phyloP scores from a whole-genome alignment of 495 filamentous ascomycete genomes.

The Articulospora tetracladia region DNA sequence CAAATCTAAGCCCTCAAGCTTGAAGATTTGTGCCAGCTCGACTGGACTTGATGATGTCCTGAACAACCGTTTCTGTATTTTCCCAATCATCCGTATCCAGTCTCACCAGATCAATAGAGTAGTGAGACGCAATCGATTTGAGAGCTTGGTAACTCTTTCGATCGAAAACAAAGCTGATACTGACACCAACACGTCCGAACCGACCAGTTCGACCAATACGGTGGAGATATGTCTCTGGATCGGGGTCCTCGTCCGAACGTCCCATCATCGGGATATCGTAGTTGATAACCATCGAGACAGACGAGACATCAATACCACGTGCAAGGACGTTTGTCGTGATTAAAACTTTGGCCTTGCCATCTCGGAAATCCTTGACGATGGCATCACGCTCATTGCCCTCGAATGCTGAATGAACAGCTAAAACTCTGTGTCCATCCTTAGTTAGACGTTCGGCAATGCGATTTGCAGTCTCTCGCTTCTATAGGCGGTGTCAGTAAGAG shows the following conservation, averaged over 20 bases:
- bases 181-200: constrained; percentile 95
- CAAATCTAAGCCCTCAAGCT: not conserved
- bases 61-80: constrained; percentile 72
- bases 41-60: constrained; percentile 77
- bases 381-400: constrained; percentile 79
- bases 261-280: constrained; percentile 72
- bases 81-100: constrained; percentile 74
- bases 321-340: constrained; percentile 98
- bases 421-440: constrained; percentile 85
- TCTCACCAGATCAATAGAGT: constrained; percentile 47
- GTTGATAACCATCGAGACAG: constrained; percentile 97
- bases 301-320: constrained; percentile 94
- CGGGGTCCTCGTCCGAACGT: constrained; percentile 48
- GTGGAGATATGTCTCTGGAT: constrained; percentile 94
- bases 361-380: constrained; percentile 85
- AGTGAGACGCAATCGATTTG: constrained; percentile 70
- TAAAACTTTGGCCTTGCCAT: constrained; percentile 86
- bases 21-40: constrained; percentile 59
- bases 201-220: constrained; percentile 96
- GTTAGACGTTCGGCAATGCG: constrained; percentile 84
- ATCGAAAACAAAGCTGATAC: constrained; percentile 86
- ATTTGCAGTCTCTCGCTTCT: constrained; percentile 69
- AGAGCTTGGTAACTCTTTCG: constrained; percentile 71
- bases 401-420: constrained; percentile 78
- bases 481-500: constrained; percentile 34